Conservation (phyloP, 768 basidiomycete genomes). For the Russula sp. region DNA sequence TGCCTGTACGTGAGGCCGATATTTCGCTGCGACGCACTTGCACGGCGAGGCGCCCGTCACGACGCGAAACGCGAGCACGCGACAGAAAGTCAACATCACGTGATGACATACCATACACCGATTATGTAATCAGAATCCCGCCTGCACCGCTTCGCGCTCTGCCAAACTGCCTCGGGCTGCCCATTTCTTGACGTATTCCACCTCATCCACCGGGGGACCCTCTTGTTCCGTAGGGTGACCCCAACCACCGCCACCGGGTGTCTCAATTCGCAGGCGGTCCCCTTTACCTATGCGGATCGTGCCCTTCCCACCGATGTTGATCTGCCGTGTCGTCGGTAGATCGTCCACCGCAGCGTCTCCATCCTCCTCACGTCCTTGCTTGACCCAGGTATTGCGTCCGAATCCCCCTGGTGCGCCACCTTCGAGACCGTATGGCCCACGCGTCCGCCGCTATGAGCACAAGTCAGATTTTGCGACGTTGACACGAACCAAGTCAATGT, state of each 20-base stretch:
- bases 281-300: conserved; percentile 85
- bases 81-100: conserved; percentile 15
- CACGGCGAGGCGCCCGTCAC: neutral
- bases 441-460: conserved; percentile 57
- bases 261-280: conserved; percentile 73
- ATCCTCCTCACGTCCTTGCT: conserved; percentile 55
- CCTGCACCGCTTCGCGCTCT: conserved; percentile 53
- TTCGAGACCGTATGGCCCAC: conserved; percentile 80
- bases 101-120: neutral
- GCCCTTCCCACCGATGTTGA: conserved; percentile 88
- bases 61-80: neutral
- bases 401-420: conserved; percentile 66
- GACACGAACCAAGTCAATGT: conserved; percentile 14
- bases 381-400: conserved; percentile 87
- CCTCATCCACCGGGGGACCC: conserved; percentile 24
- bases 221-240: conserved; percentile 32
- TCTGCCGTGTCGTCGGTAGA: conserved; percentile 53
- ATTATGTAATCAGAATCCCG: conserved; percentile 35
- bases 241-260: conserved; percentile 90
- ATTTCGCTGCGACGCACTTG: neutral
- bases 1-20: neutral
- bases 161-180: conserved; percentile 67
- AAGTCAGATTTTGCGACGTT: neutral
- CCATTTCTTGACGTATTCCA: conserved; percentile 42
- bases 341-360: conserved; percentile 53